phyloP scores from a whole-genome alignment of 257 asterid species.

The Fraxinus pennsylvanica region DNA sequence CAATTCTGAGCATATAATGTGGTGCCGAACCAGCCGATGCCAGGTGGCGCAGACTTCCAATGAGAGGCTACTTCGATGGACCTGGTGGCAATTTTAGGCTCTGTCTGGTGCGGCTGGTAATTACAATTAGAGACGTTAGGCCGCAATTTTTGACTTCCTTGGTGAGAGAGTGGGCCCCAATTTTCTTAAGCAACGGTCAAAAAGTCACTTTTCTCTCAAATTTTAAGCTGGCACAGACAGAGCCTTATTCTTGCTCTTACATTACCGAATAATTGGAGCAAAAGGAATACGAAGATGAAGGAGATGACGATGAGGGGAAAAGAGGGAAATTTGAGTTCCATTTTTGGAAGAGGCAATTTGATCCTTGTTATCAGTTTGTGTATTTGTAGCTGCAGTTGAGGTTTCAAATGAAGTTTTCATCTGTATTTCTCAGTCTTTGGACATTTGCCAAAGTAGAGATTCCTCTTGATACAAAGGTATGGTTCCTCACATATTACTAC shows the following conservation, averaged over 20 bases:
- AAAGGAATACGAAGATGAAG: not conserved
- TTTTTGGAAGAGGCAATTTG: not conserved
- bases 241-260: not conserved
- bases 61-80: constrained; percentile 20
- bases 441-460: too few relatives aligned
- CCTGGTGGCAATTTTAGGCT: constrained; percentile 12
- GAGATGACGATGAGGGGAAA: not conserved
- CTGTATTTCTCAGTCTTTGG: not conserved
- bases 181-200: too few relatives aligned
- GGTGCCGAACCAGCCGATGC: not conserved
- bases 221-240: too few relatives aligned
- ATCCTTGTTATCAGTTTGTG: not conserved
- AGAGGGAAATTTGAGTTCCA: not conserved
- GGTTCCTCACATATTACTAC: too few relatives aligned
- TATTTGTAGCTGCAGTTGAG: not conserved
- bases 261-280: not conserved
- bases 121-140: too few relatives aligned
- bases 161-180: too few relatives aligned
- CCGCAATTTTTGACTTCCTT: too few relatives aligned
- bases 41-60: constrained; percentile 25
- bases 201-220: too few relatives aligned
- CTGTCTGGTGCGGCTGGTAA: too few relatives aligned
- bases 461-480: too few relatives aligned
- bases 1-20: constrained; percentile 13
- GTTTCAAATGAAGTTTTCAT: too few relatives aligned